Conservation (phyloP, 768 basidiomycete genomes). For the Pleurotus tuber-regium region DNA sequence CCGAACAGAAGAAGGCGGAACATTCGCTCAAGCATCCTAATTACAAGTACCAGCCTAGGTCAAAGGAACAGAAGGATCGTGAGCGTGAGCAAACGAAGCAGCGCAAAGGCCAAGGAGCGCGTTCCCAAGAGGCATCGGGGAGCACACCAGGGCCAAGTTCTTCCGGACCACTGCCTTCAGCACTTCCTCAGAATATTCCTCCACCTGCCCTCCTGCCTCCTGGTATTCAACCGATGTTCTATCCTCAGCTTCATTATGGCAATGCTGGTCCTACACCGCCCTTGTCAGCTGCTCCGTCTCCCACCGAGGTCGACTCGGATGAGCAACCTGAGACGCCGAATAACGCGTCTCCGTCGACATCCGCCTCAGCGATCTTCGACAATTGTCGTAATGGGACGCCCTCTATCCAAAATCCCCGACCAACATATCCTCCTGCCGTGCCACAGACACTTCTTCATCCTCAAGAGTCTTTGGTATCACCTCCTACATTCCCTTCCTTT, state of each 20-base stretch:
- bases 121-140: slow-evolving; percentile 11
- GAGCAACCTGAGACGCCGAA: slow-evolving; percentile 12
- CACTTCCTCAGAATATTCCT: slow-evolving; percentile 14
- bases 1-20: slow-evolving; percentile 49
- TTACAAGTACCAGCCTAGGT: slow-evolving; percentile 58
- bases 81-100: slow-evolving; percentile 37
- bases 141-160: slow-evolving; percentile 15
- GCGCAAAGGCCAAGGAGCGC: slow-evolving; percentile 29
- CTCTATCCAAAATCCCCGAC: slow-evolving; percentile 7
- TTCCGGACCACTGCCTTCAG: slow-evolving; percentile 15
- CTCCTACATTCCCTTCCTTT: background rate
- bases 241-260: slow-evolving; percentile 28
- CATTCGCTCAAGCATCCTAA: slow-evolving; percentile 51
- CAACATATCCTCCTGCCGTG: background rate
- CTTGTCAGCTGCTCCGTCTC: slow-evolving; percentile 48
- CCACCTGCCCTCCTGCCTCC: slow-evolving; percentile 18
- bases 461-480: background rate
- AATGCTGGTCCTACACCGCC: slow-evolving; percentile 52
- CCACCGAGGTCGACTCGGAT: slow-evolving; percentile 26
- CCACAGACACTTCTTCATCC: background rate
- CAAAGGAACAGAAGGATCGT: slow-evolving; percentile 47
- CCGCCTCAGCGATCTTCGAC: background rate
- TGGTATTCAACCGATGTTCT: slow-evolving; percentile 17
- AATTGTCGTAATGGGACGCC: background rate
- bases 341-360: slow-evolving; percentile 15